Evolutionary conservation across 345 rosid genomes (phyloP), one percentile per base, ranked within the genome.

Genomic region (Combretum micranthum): DNA sequence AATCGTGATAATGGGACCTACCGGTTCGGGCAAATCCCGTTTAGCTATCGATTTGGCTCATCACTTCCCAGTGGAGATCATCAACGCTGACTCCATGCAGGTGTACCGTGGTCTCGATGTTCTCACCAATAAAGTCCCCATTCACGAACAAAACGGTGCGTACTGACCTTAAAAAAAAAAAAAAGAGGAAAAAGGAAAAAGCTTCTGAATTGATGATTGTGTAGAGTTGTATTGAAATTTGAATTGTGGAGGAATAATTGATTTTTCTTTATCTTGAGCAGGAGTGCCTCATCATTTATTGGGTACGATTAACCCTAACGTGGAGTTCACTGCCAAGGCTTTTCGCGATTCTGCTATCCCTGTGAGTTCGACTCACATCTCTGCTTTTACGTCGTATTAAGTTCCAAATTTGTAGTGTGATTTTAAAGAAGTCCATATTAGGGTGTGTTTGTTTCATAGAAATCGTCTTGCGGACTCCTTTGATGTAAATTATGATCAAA

Each of bases 31-130:
- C 12, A 93, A 89, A 64, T 89, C 99, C 1, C 85, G 81, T 50
- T 76, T 93, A 15, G 92, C 95, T 72, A 72, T 90, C 45, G 97
- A 89, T 69, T 74, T 89, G 70, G 88, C 97, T 1, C 54, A 82
- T 65, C 78, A 76, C 13, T 85, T 89, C 44, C 87, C 87, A 1
- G 23, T 87, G 32, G 97, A 89, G 73, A 73, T 93, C 69, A 80
- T 93, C 71, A 93, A 89, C 78, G 97, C 97, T 46, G 97, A 93
- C 72, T 89, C 96, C 32, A 93, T 89, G 99, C 97, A 87, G 74
- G 90, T 93, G 61, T 89, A 89, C 69, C 51, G 63, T 46, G 90
- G 96, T 44, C 92, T 93, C 51, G 88, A 93, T 60, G 80, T 93
- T 17, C 88, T 89, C 66, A 89, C 96, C 79, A 93, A 89, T 60